Evolutionary conservation across 179 eudicot genomes (phyloP), one percentile per base, ranked within the genome.

Genomic region (Amaranthus tricolor): DNA sequence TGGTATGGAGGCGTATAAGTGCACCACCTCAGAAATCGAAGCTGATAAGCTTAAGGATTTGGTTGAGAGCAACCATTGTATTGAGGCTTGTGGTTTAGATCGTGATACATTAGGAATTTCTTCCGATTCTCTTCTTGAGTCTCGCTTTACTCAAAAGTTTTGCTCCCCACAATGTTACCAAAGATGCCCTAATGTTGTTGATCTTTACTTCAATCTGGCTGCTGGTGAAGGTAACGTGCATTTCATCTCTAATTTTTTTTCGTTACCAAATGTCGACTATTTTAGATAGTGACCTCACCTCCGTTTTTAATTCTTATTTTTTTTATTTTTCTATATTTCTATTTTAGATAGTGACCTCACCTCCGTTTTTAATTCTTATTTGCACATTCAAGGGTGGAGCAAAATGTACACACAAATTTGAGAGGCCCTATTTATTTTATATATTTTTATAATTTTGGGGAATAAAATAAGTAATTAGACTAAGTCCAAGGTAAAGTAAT

Each of bases 141-240:
- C 89, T 12, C 85, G 76, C 0, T 88, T 88, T 72, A 76, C 82
- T 2, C 74, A 72, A 14, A 85, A 82, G 86, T 86, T 90, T 58
- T 90, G 96, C 83, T 86, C 92, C 10, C 79, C 88, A 4, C 78
- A 79, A 17, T 90, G 96, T 75, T 88, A 84, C 80, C 55, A 84
- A 16, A 78, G 62, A 12, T 90, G 96, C 74, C 92, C 90, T 72
- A 90, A 88, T 73, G 77, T 90, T 60, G 66, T 90, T 72, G 90
- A 88, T 74, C 89, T 90, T 52, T 90, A 90, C 90, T 88, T 88
- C 87, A 84, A 87, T 56, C 93, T 91, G 53, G 96, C 93, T 64
- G 96, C 90, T 7, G 90, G 90, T 65, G 96, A 91, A 91, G 96
- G 96, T 90, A 83, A 44, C 2, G 2, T 24, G 31, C 31, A 24